phyloP scores from a whole-genome alignment of 2,329 filamentous ascomycete species.

The Hypoxylon rubiginosum region DNA sequence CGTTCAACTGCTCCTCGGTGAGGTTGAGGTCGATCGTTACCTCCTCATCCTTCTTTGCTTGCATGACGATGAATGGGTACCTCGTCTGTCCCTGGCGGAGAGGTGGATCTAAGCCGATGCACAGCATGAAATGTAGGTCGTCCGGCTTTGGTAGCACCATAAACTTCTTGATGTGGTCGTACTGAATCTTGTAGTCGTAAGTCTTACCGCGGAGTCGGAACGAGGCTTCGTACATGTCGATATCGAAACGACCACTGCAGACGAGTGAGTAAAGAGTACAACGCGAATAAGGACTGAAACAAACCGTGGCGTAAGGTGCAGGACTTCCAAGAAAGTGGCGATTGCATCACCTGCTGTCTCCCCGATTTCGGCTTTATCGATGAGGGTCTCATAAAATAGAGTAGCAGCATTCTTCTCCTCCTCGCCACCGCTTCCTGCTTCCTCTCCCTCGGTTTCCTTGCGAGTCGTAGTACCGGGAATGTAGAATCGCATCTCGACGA shows the following conservation, averaged over 20 bases:
- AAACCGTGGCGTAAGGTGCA: conserved; percentile 94
- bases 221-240: conserved; percentile 98
- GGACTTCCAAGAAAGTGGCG: conserved; percentile 94
- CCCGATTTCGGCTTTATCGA: conserved; percentile 98
- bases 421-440: conserved; percentile 76
- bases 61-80: conserved; percentile 99
- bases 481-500: conserved; percentile 99
- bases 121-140: conserved; percentile 94
- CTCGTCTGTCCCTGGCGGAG: conserved; percentile 96
- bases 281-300: conserved; percentile 24
- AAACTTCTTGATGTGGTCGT: conserved; percentile 97
- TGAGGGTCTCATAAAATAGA: conserved; percentile 97
- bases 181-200: conserved; percentile 99
- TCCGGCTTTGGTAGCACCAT: conserved; percentile 99
- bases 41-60: conserved; percentile 98
- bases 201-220: conserved; percentile 98
- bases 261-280: conserved; percentile 30
- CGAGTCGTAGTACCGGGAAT: conserved; percentile 91
- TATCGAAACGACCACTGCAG: conserved; percentile 94
- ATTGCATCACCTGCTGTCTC: conserved; percentile 99
- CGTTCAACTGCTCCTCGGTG: conserved; percentile 86
- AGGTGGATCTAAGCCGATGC: conserved; percentile 93
- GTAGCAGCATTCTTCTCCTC: conserved; percentile 96
- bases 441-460: conserved; percentile 79
- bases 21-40: conserved; percentile 97